Conservation (phyloP, 441 rosid genomes). For the Erysimum pusillum region DNA sequence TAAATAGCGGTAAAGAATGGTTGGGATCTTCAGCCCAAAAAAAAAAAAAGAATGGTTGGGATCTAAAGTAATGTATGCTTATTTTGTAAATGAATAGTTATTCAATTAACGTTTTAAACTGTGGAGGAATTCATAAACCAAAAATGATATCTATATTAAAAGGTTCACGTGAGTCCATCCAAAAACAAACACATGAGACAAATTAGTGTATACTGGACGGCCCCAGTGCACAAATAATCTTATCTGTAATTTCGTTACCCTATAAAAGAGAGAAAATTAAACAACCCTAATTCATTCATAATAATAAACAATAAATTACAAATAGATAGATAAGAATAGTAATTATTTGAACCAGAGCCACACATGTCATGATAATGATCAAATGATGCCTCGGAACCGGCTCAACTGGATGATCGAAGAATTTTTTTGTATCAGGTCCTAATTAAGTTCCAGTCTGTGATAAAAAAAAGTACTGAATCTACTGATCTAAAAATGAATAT, state of each 20-base stretch:
- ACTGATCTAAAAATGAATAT: neutral
- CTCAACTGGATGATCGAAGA: neutral
- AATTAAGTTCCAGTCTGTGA: neutral
- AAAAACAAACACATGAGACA: constrained; percentile 50
- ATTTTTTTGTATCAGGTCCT: neutral
- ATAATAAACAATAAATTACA: neutral
- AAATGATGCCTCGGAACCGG: neutral
- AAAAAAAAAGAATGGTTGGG: neutral
- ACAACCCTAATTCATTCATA: constrained; percentile 1
- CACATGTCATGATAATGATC: constrained; percentile 42
- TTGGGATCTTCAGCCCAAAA: too few species aligned
- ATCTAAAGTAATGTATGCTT: neutral
- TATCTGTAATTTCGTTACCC: constrained; percentile 46
- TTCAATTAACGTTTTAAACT: neutral
- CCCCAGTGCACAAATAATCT: constrained; percentile 50
- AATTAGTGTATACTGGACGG: constrained; percentile 49
- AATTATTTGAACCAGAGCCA: constrained; percentile 39
- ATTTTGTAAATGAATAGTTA: neutral
- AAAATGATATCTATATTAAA: constrained; percentile 33
- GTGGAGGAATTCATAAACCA: neutral
- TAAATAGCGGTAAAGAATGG: neutral
- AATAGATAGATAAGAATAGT: neutral
- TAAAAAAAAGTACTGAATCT: too few species aligned
- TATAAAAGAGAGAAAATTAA: neutral
- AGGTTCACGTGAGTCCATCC: constrained; percentile 66